Evolutionary conservation across 2,329 filamentous ascomycete genomes (phyloP).

Genomic region (Xylaria sp.): DNA sequence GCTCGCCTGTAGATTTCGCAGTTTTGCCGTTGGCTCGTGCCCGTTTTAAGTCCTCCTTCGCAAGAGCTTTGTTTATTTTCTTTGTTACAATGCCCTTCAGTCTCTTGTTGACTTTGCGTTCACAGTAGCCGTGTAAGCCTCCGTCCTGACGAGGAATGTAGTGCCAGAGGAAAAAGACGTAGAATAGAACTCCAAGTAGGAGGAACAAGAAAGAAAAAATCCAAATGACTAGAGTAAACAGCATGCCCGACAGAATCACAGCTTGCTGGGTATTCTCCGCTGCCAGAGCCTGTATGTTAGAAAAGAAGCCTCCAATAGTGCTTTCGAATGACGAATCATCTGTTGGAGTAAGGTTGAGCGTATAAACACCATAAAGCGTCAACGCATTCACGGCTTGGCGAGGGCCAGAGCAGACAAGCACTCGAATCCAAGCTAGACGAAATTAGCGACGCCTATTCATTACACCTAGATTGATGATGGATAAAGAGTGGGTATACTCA

Average conservation of each 20-base stretch:
- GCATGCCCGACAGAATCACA: constrained; percentile 87
- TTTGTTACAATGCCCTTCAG: constrained; percentile 84
- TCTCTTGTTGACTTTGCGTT: constrained; percentile 88
- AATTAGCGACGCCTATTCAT: constrained; percentile 37
- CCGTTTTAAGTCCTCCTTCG: constrained; percentile 75
- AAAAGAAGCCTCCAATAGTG: constrained; percentile 79
- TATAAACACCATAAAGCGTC: constrained; percentile 86
- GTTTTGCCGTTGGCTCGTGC: constrained; percentile 62
- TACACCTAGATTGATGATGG: neutral
- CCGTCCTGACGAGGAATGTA: constrained; percentile 88
- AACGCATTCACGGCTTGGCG: constrained; percentile 91
- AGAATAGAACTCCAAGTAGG: constrained; percentile 79
- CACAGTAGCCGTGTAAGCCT: constrained; percentile 85
- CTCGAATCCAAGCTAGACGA: constrained; percentile 79
- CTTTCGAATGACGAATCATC: constrained; percentile 65
- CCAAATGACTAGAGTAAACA: constrained; percentile 92
- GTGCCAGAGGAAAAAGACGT: constrained; percentile 90
- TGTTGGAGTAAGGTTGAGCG: constrained; percentile 74
- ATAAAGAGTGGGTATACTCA: constrained; percentile 50
- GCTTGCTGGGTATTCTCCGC: constrained; percentile 80
- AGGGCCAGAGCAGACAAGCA: constrained; percentile 90
- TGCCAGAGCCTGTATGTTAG: constrained; percentile 80
- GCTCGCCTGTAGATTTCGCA: constrained; percentile 66
- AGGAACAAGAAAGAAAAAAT: constrained; percentile 81
- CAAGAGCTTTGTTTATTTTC: constrained; percentile 90